Evolutionary conservation across 305 asterid species (phyloP), one percentile per base, ranked within the genome.

Genomic region (Plantago coronopus): DNA sequence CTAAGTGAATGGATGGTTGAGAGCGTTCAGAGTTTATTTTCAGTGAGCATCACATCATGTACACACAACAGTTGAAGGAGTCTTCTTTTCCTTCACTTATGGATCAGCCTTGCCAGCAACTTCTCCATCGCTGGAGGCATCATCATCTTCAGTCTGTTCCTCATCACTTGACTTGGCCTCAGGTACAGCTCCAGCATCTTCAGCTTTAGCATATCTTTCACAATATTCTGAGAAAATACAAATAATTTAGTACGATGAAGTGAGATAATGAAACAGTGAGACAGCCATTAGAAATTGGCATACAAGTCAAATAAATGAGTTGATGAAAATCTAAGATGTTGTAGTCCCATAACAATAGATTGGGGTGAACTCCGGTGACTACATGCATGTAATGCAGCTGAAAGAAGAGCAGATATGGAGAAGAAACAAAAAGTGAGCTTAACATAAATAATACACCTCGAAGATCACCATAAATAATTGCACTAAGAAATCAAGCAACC

Each of bases 31-130:
- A 67, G 67, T 73, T 79, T 71, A 72, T 81, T 69, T 63, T 59
- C 56, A 72, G 59, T 48, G 42, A 49, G 58, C 59, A 59, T 54
- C 64, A 64, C 57, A 73, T 72, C 72, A 79, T 86, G 80, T 82
- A 86, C 95, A 86, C 65, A 70, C 57, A 56, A 43, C 57, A 64
- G 70, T 40, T 29, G 62, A 59, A 9, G 48, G 27, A 65, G 49
- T 60, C 71, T 62, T 57, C 25, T 50, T 48, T 69, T 71, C 48
- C 27, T 54, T 67, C 58, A 59, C 62, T 77, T 76, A 89, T 10
- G 89, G 89, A 73, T 84, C 94, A 4, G 78, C 83, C 76, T 81
- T 84, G 20, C 95, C 95, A 42, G 83, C 94, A 65, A 82, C 70
- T 53, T 86, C 95, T 11, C 87, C 95, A 5, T 87, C 95, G 5